These are phyloP conservation scores for Fusarium cyanostomum DNA, from an alignment of 2,329 filamentous ascomycete genomes.

Conservation along the genomic window DNA sequence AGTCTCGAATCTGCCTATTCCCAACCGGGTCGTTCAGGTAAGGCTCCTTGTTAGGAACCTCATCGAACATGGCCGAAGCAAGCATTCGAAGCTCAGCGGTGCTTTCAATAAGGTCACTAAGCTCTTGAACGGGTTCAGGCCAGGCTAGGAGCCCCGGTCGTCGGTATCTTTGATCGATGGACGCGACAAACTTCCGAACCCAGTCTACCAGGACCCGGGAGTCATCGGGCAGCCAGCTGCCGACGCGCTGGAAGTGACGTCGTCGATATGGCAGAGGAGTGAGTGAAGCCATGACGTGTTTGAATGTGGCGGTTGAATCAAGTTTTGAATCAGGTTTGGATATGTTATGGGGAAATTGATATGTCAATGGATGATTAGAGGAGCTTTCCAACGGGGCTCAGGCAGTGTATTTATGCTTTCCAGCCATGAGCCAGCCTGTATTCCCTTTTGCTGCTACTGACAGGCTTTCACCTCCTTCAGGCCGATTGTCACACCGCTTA, in stretches of 20 bases:
- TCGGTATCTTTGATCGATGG: neutral
- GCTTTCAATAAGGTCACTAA: constrained; percentile 21
- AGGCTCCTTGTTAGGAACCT: constrained; percentile 35
- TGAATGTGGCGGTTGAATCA: too few relatives aligned
- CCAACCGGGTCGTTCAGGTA: constrained; percentile 25
- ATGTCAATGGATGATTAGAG: too few relatives aligned
- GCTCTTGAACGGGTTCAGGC: neutral
- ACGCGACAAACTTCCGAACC: neutral
- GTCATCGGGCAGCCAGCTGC: neutral
- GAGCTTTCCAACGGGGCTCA: too few relatives aligned
- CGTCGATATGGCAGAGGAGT: neutral
- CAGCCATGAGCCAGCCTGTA: too few relatives aligned
- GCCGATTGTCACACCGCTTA: too few relatives aligned
- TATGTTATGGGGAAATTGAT: too few relatives aligned
- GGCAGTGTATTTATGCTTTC: too few relatives aligned
- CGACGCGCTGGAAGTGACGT: neutral
- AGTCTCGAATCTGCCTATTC: constrained; percentile 24
- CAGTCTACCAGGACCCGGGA: neutral
- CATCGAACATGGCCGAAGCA: constrained; percentile 24
- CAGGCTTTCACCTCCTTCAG: too few relatives aligned
- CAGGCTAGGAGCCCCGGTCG: neutral
- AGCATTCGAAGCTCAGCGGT: constrained; percentile 36
- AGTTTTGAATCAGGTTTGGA: too few relatives aligned
- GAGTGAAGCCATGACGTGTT: too few relatives aligned
- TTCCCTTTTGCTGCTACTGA: too few relatives aligned